phyloP scores from a whole-genome alignment of 768 basidiomycete genomes.

The Hypholoma fasciculare region DNA sequence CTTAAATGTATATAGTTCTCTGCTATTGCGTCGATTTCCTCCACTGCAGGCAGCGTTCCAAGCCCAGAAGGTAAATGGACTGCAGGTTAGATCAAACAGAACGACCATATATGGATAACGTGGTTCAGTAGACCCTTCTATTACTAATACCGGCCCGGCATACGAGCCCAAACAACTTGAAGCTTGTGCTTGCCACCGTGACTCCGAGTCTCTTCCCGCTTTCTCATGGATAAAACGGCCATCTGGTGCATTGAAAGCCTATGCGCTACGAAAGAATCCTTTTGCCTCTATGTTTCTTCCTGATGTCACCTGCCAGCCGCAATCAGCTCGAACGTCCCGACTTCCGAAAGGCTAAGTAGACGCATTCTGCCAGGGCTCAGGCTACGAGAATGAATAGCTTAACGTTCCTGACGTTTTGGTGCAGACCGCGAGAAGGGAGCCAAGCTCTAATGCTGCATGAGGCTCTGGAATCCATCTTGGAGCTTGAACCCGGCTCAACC shows the following conservation, averaged over 20 bases:
- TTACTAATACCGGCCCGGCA: constrained; percentile 3
- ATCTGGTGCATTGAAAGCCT: too few relatives aligned
- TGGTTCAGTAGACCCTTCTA: constrained; percentile 25
- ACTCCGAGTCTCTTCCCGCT: too few relatives aligned
- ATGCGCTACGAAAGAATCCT: neutral
- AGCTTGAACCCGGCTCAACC: neutral
- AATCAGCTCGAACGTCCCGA: neutral
- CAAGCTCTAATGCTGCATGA: neutral
- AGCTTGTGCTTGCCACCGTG: too few relatives aligned
- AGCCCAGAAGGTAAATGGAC: neutral
- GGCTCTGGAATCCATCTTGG: neutral
- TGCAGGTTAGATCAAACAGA: constrained; percentile 8
- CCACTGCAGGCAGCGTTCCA: neutral
- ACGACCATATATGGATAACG: constrained; percentile 36
- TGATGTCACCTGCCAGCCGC: neutral
- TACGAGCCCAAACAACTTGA: too few relatives aligned
- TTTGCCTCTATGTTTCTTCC: neutral
- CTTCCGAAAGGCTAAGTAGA: neutral
- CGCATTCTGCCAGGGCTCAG: neutral
- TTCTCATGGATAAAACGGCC: too few relatives aligned
- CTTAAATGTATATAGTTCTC: neutral
- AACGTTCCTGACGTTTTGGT: too few relatives aligned
- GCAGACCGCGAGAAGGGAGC: neutral
- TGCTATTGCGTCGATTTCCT: neutral
- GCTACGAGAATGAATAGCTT: too few relatives aligned